Evolutionary conservation across 495 filamentous ascomycete genomes (phyloP), one percentile per base, ranked within the genome.

Genomic region (Cudoniella acicularis): DNA sequence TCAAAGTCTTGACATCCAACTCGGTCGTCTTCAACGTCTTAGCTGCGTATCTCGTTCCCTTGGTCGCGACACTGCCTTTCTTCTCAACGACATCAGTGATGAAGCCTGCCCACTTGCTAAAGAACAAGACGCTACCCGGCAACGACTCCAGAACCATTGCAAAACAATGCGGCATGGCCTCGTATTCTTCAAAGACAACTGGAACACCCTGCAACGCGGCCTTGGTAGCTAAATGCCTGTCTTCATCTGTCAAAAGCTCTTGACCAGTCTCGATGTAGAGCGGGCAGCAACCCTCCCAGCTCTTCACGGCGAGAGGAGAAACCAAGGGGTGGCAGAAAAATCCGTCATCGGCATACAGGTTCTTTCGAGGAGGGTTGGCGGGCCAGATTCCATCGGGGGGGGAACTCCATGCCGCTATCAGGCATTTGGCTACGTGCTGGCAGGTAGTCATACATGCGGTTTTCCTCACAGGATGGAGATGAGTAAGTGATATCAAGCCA

Each of bases 101-200:
- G 64, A 94, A 96, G 26, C 67, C 72, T 0, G 80, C 75, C 73
- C 83, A 80, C 18, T 78, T 70, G 9, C 80, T 69, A 47, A 86
- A 79, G 64, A 83, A 87, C 47, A 75, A 69, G 55, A 70, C 72
- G 1, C 77, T 65, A 4, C 75, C 79, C 0, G 71, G 53, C 0
- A 81, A 63, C n/a, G 64, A 67, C n/a, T 76, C 70, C 56, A 96
- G 71, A 0, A 95, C 49, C 60, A 86, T 63, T 0, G 78, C 84
- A 68, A 95, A 96, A 58, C 87, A 89, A 67, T 98, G 93, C 46
- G 92, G 92, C 90, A 96, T 95, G 1, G 85, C 87, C 70, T 93
- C 89, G 63, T 84, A 96, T 70, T 90, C 80, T 65, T 92, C 84
- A 41, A 84, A 87, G 27, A 82, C 73, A 3, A 96, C 83, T 0